A percentile compares a stretch with the other conserved stretches of the same genome.
Conservation (phyloP, 495 filamentous ascomycete species). For the Penicillium soppii region DNA sequence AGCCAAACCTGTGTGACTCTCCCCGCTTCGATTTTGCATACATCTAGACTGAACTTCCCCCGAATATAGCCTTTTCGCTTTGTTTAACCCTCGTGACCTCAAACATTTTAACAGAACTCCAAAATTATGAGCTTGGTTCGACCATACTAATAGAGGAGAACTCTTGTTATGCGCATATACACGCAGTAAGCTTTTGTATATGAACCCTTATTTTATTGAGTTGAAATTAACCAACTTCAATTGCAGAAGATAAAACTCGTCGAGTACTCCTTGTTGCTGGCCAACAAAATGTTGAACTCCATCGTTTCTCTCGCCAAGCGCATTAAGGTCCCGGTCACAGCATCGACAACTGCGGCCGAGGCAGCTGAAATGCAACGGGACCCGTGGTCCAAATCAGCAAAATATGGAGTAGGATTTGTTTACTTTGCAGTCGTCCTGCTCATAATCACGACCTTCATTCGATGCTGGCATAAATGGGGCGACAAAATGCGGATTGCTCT, state of each 20-base stretch:
- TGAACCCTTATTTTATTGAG: neutral
- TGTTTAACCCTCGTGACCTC: neutral
- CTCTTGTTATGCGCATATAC: neutral
- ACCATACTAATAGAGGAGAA: constrained; percentile 7
- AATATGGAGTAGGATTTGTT: constrained; percentile 85
- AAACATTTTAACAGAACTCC: neutral
- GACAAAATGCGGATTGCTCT: constrained; percentile 85
- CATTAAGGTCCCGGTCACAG: constrained; percentile 68
- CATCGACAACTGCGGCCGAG: constrained; percentile 67
- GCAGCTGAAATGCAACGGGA: constrained; percentile 73
- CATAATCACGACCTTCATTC: constrained; percentile 58
- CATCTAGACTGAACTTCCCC: constrained; percentile 16
- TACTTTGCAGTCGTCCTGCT: constrained; percentile 78
- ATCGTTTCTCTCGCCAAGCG: constrained; percentile 61
- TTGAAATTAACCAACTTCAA: neutral
- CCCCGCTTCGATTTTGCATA: constrained; percentile 17
- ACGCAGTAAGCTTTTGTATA: neutral
- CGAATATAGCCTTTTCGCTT: neutral
- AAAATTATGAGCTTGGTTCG: constrained; percentile 13
- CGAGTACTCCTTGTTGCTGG: neutral
- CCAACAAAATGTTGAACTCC: constrained; percentile 11
- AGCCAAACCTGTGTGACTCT: constrained; percentile 13
- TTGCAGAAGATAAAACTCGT: neutral
- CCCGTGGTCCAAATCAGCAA: constrained; percentile 76
- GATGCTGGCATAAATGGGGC: constrained; percentile 80